A percentile compares a stretch with the other conserved stretches of the same genome.
These are phyloP conservation scores for Fusarium annulatum DNA, from an alignment of 2,329 filamentous ascomycete species.

Conservation along the genomic window DNA sequence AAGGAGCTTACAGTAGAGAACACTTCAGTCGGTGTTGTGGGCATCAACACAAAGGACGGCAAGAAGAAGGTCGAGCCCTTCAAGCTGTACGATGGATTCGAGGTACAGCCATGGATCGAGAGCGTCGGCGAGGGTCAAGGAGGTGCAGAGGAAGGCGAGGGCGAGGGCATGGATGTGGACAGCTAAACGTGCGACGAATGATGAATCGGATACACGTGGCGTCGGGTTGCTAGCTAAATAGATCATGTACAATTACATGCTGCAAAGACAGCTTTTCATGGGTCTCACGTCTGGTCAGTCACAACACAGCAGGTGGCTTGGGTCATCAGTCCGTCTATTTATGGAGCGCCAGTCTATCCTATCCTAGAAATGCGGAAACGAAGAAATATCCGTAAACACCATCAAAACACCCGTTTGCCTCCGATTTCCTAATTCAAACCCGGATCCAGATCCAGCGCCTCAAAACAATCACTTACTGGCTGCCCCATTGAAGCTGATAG, in stretches of 20 bases:
- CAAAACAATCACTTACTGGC: constrained; percentile 58
- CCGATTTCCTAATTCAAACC: constrained; percentile 15
- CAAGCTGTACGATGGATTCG: constrained; percentile 89
- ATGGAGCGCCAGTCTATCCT: constrained; percentile 36
- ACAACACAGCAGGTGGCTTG: constrained; percentile 15
- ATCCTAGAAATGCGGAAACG: constrained; percentile 21
- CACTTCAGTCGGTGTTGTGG: constrained; percentile 89
- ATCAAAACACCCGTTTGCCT: constrained; percentile 32
- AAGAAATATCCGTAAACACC: constrained; percentile 17
- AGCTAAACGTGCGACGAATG: constrained; percentile 43
- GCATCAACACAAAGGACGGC: constrained; percentile 62
- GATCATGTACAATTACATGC: constrained; percentile 53
- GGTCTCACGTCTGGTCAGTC: constrained; percentile 33
- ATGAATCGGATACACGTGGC: constrained; percentile 34
- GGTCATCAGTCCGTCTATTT: constrained; percentile 42
- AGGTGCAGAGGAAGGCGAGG: constrained; percentile 51
- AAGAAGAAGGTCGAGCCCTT: constrained; percentile 79
- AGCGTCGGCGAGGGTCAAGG: constrained; percentile 67
- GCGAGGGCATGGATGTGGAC: constrained; percentile 53
- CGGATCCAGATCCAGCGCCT: constrained; percentile 22
- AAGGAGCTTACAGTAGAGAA: constrained; percentile 98
- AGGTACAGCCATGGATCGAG: constrained; percentile 88
- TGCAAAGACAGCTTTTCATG: constrained; percentile 46
- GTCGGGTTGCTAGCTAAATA: constrained; percentile 44
- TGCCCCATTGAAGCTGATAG: constrained; percentile 85